These are phyloP conservation scores for Xylaria flabelliformis DNA, from an alignment of 495 filamentous ascomycete genomes.

Conservation along the genomic window DNA sequence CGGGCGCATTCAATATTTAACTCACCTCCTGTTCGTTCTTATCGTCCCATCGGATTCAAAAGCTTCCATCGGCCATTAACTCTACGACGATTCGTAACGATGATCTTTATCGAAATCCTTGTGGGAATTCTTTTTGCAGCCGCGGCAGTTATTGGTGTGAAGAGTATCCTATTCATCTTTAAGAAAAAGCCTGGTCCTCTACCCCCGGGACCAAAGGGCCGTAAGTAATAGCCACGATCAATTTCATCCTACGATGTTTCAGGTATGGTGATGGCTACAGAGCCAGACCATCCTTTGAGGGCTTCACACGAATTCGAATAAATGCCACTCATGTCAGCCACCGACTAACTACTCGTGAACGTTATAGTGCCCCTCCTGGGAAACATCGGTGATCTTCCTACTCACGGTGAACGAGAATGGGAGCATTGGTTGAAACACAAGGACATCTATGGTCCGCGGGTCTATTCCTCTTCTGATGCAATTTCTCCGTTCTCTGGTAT, in stretches of 20 bases:
- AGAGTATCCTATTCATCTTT: not conserved
- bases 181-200: not conserved
- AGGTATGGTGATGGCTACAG: not conserved
- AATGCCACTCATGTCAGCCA: not conserved
- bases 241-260: not conserved
- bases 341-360: not conserved
- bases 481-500: not conserved
- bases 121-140: not conserved
- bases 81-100: not conserved
- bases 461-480: not conserved
- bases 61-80: not conserved
- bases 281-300: not conserved
- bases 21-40: not conserved
- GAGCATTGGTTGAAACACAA: conserved; percentile 57
- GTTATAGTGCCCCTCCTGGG: conserved; percentile 45
- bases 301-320: not conserved
- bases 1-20: too few relatives aligned
- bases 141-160: not conserved
- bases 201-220: conserved; percentile 13
- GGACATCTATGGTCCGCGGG: conserved; percentile 45
- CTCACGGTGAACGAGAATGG: conserved; percentile 41
- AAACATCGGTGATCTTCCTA: conserved; percentile 51
- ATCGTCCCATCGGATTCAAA: not conserved
- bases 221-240: not conserved
- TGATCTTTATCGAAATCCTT: not conserved